These are phyloP conservation scores for Elaeis oleifera DNA, from an alignment of 202 grass and related monocot species.

Conservation along the genomic window DNA sequence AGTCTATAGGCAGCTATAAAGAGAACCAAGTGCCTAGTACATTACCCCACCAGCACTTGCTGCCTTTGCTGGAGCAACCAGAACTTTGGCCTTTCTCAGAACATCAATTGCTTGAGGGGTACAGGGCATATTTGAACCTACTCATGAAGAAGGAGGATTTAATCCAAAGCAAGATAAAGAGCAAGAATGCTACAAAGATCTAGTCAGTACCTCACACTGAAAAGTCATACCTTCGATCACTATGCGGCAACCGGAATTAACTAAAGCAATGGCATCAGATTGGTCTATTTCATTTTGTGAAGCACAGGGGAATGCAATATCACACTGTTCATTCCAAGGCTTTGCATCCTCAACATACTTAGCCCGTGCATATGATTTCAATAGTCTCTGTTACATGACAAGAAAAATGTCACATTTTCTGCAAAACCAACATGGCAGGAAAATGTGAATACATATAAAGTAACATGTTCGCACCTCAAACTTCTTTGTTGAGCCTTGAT, in stretches of 20 bases:
- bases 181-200: too few relatives aligned
- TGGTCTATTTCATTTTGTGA: conserved; percentile 97
- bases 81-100: conserved; percentile 74
- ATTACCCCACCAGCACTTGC: conserved; percentile 99
- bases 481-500: conserved; percentile 88
- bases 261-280: conserved; percentile 62
- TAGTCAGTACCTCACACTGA: not conserved
- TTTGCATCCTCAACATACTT: conserved; percentile 85
- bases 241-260: conserved; percentile 74
- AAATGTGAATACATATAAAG: conserved; percentile 23
- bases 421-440: conserved; percentile 17
- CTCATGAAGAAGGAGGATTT: conserved; percentile 5
- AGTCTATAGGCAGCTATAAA: too few relatives aligned
- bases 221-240: conserved; percentile 69
- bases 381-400: conserved; percentile 70
- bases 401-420: conserved; percentile 35
- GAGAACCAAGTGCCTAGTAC: not conserved
- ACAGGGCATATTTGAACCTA: conserved; percentile 97
- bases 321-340: conserved; percentile 75
- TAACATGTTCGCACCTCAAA: conserved; percentile 56
- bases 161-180: too few relatives aligned
- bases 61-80: conserved; percentile 94
- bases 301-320: conserved; percentile 94
- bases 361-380: conserved; percentile 82
- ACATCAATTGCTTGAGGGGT: conserved; percentile 85